Conservation (phyloP, 2,329 filamentous ascomycete species). For the Paracoccidioides lutzii region DNA sequence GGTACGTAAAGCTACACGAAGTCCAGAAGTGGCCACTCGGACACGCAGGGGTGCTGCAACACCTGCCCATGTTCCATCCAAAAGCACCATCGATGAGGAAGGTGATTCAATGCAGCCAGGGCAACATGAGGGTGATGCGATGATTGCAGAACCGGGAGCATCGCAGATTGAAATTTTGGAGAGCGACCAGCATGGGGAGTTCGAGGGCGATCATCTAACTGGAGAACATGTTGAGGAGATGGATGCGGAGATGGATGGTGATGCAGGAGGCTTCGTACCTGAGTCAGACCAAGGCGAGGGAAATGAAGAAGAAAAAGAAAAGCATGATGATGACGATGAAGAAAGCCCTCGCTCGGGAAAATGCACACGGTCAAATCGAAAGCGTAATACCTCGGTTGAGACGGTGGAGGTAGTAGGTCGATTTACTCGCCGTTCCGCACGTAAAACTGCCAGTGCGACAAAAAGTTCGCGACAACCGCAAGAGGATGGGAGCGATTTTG, state of each 20-base stretch:
- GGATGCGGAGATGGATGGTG: conserved; percentile 22
- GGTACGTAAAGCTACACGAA: conserved; percentile 41
- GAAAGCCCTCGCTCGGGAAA: conserved; percentile 32
- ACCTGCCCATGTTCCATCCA: conserved; percentile 23
- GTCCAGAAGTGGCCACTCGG: conserved; percentile 24
- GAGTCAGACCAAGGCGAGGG: conserved; percentile 31
- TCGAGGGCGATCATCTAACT: conserved; percentile 21
- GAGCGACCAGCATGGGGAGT: conserved; percentile 25
- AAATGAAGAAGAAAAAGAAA: conserved; percentile 40
- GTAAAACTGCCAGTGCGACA: conserved; percentile 23
- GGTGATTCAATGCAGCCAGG: conserved; percentile 27
- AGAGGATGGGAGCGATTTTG: conserved; percentile 52
- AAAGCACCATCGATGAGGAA: conserved; percentile 41
- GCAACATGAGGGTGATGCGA: conserved; percentile 14
- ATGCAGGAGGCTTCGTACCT: conserved; percentile 26
- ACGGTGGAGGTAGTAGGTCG: conserved; percentile 21
- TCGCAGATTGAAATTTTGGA: conserved; percentile 31
- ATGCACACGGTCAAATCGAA: conserved; percentile 16
- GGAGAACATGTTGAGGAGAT: conserved; percentile 15
- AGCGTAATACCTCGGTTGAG: conserved; percentile 15
- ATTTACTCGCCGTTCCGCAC: conserved; percentile 26
- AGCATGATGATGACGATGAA: conserved; percentile 38
- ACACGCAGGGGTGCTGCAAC: conserved; percentile 2
- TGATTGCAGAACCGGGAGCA: conserved; percentile 15
- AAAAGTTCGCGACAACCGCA: conserved; percentile 32